phyloP scores from a whole-genome alignment of 768 basidiomycete species.

The Russula sp. region DNA sequence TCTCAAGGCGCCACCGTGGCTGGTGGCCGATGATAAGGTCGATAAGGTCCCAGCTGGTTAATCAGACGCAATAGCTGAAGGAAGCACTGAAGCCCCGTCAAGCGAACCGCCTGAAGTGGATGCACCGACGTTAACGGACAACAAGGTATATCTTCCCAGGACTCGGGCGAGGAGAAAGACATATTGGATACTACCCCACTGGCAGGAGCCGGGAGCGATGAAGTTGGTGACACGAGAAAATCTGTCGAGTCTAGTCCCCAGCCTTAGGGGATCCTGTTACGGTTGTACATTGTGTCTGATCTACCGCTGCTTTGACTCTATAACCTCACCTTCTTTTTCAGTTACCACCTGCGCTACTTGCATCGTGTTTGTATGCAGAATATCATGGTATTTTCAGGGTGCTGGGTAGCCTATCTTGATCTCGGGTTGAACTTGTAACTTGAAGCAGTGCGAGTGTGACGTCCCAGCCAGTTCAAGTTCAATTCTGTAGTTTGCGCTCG shows the following conservation, averaged over 20 bases:
- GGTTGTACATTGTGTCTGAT: constrained; percentile 15
- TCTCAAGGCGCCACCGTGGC: constrained; percentile 14
- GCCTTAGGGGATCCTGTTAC: neutral
- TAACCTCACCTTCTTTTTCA: neutral
- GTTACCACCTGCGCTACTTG: neutral
- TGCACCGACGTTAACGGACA: neutral
- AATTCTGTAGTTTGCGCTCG: no score
- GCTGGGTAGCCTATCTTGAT: neutral
- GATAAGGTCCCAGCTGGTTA: neutral
- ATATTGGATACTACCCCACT: neutral
- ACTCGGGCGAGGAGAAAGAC: constrained; percentile 3
- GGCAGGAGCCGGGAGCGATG: constrained; percentile 2
- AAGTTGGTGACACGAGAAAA: neutral
- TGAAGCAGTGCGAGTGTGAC: no score
- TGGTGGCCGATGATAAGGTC: constrained; percentile 12
- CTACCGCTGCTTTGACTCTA: constrained; percentile 1
- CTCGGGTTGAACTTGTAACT: neutral
- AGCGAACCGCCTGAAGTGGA: constrained; percentile 8
- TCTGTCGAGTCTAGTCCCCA: neutral
- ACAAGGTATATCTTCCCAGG: neutral
- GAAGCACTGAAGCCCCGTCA: constrained; percentile 8
- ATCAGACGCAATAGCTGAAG: constrained; percentile 11
- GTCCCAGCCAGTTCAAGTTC: no score
- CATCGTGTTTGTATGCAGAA: constrained; percentile 1
- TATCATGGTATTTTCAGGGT: neutral